Evolutionary conservation across 768 basidiomycete species (phyloP).

Genomic region (Mycena vulgaris): DNA sequence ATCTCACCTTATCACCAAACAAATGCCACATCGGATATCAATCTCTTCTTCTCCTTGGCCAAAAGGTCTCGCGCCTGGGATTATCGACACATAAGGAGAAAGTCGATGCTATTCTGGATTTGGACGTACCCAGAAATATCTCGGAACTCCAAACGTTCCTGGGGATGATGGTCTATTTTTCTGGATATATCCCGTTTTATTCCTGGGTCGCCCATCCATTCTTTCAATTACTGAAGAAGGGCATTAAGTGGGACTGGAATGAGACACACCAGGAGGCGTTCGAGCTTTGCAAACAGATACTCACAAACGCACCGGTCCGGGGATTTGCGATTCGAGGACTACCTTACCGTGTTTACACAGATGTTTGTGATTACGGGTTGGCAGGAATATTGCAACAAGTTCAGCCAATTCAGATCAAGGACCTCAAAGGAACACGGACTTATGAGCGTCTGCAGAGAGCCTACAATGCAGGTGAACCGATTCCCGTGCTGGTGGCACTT

Average conservation of each 20-base stretch:
- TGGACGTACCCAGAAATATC: conserved; percentile 45
- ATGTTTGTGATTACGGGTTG: conserved; percentile 50
- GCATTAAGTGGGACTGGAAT: conserved; percentile 40
- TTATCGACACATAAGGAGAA: conserved; percentile 57
- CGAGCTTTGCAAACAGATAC: conserved; percentile 44
- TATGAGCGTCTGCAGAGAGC: conserved; percentile 47
- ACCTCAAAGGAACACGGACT: conserved; percentile 46
- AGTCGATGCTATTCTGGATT: conserved; percentile 49
- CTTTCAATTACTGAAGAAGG: conserved; percentile 52
- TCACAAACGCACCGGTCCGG: conserved; percentile 50
- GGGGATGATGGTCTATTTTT: conserved; percentile 57
- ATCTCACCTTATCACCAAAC: conserved; percentile 50
- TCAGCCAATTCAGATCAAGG: conserved; percentile 44
- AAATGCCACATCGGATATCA: conserved; percentile 55
- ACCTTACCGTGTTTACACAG: conserved; percentile 55
- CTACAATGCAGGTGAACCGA: conserved; percentile 31
- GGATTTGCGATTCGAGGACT: conserved; percentile 46
- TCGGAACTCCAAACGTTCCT: conserved; percentile 51
- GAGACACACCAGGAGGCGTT: conserved; percentile 46
- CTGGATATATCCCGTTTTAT: conserved; percentile 53
- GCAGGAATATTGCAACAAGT: conserved; percentile 52
- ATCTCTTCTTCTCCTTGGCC: conserved; percentile 54
- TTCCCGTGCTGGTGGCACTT: conserved; percentile 44
- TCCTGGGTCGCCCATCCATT: conserved; percentile 51
- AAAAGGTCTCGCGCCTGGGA: conserved; percentile 56